Conservation (phyloP, 2,329 filamentous ascomycete genomes). For the Colletotrichum cordylinicola region DNA sequence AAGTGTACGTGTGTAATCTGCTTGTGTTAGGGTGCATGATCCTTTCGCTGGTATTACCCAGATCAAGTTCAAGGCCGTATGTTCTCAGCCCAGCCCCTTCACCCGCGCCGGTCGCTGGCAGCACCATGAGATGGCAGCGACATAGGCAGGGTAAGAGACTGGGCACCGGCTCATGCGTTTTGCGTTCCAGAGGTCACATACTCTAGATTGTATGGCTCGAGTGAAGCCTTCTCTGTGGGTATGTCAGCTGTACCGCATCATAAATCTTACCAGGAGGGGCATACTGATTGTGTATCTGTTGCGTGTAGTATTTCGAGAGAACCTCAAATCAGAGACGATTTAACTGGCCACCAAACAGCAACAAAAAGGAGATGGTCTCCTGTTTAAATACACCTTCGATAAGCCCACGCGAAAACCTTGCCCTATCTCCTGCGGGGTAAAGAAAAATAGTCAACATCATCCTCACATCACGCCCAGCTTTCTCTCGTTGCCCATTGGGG, state of each 20-base stretch:
- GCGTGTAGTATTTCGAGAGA: background rate
- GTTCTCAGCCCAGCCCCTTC: slow-evolving; percentile 68
- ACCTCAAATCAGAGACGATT: background rate
- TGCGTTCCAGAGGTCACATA: slow-evolving; percentile 11
- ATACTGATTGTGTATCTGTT: slow-evolving; percentile 1
- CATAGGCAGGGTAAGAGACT: slow-evolving; percentile 19
- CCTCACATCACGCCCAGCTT: background rate
- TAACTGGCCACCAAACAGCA: fast-evolving
- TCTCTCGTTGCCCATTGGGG: background rate
- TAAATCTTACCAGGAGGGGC: background rate
- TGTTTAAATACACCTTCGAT: slow-evolving; percentile 11
- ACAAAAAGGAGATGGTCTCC: background rate
- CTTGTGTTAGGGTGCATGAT: slow-evolving; percentile 71
- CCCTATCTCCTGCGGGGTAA: slow-evolving; percentile 17
- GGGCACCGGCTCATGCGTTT: slow-evolving; percentile 69
- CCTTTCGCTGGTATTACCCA: slow-evolving; percentile 99
- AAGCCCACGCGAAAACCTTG: background rate
- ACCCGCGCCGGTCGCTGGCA: slow-evolving; percentile 29
- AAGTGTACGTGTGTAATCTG: background rate
- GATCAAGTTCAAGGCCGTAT: slow-evolving; percentile 95
- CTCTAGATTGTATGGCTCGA: background rate
- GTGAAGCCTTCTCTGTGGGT: background rate
- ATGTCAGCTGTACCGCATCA: slow-evolving; percentile 9
- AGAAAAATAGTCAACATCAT: background rate
- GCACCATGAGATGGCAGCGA: slow-evolving; percentile 14